Evolutionary conservation across 2,329 filamentous ascomycete genomes (phyloP).

Genomic region (Paecilomyces sp.): DNA sequence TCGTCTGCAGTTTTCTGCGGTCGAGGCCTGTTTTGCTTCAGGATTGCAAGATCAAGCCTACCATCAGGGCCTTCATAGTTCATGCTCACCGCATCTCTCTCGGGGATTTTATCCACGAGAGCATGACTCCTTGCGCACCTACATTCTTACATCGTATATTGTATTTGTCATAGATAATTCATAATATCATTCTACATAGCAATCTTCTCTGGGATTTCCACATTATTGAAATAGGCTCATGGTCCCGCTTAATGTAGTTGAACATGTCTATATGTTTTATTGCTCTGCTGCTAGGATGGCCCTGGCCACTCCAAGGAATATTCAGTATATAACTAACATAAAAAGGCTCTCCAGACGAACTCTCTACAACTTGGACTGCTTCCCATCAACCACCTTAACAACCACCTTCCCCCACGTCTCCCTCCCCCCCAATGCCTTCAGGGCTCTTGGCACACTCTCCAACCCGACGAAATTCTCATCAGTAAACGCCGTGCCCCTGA

Average conservation of each 20-base stretch:
- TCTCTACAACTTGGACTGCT: conserved; percentile 44
- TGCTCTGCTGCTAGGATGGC: no score
- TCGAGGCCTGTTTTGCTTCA: neutral
- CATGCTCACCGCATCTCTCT: conserved; percentile 27
- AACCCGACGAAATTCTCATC: conserved; percentile 78
- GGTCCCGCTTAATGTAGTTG: no score
- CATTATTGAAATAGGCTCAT: no score
- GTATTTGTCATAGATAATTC: neutral
- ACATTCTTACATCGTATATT: conserved; percentile 13
- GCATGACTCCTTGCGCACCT: conserved; percentile 42
- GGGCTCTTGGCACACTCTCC: conserved; percentile 67
- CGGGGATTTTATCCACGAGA: conserved; percentile 25
- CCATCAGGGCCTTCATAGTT: conserved; percentile 39
- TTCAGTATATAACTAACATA: neutral
- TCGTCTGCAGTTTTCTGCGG: conserved; percentile 2
- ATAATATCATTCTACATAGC: neutral
- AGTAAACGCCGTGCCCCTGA: conserved; percentile 73
- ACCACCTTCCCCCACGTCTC: conserved; percentile 97
- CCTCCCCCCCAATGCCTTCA: conserved; percentile 69
- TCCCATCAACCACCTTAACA: conserved; percentile 70
- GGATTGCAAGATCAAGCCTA: conserved; percentile 29
- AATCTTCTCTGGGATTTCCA: no score
- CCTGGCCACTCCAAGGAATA: neutral
- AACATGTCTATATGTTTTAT: no score
- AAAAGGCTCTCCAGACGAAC: neutral